These are phyloP conservation scores for Kodamaea fukazawae DNA, from an alignment of 805 yeast genomes.

Conservation along the genomic window DNA sequence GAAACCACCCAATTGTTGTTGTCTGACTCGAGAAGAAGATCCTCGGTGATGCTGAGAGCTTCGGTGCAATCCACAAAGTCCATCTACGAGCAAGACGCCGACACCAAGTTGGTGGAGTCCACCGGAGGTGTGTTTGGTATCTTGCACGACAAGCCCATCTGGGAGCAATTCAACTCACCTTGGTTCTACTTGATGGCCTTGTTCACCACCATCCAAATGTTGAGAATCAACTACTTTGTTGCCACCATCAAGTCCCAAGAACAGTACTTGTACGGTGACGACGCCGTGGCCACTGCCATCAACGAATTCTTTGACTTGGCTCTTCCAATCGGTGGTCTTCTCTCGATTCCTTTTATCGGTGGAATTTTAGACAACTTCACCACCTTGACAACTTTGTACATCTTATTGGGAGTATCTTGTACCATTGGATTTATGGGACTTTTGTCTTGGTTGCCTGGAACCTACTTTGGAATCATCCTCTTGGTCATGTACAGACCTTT, in stretches of 20 bases:
- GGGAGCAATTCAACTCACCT: constrained; percentile 52
- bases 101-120: constrained; percentile 47
- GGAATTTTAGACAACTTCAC: constrained; percentile 69
- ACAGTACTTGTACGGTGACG: constrained; percentile 58
- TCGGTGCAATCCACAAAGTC: constrained; percentile 50
- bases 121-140: constrained; percentile 53
- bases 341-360: constrained; percentile 87
- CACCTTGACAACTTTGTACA: constrained; percentile 53
- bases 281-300: constrained; percentile 36
- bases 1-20: constrained; percentile 42
- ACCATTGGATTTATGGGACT: constrained; percentile 72
- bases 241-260: constrained; percentile 88
- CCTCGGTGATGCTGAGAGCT: constrained; percentile 30
- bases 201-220: constrained; percentile 85
- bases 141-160: constrained; percentile 60
- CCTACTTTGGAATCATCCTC: constrained; percentile 65
- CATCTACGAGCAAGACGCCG: constrained; percentile 64
- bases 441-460: constrained; percentile 51
- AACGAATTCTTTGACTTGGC: constrained; percentile 83
- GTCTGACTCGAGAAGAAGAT: constrained; percentile 26
- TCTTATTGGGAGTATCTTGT: constrained; percentile 54
- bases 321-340: constrained; percentile 82
- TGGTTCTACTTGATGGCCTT: constrained; percentile 79
- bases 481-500: constrained; percentile 87
- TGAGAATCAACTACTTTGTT: constrained; percentile 87